Evolutionary conservation across 306 rosid genomes (phyloP), one percentile per base, ranked within the genome.

Genomic region (Cucumis hystrix): DNA sequence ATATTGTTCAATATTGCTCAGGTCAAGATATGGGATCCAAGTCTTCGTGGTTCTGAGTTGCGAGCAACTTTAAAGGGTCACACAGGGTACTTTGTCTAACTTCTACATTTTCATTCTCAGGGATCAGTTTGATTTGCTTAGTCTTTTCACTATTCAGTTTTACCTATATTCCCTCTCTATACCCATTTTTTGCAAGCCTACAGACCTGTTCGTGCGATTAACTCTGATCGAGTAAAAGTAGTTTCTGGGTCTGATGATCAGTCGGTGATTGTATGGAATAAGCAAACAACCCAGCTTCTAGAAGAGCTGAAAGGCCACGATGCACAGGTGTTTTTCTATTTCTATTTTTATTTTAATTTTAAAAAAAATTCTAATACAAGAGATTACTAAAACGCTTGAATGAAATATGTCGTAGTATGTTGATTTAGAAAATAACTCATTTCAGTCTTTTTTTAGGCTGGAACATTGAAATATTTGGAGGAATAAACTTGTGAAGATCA

Each of bases 1-100:
- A 78, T 82, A 78, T 64, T 80, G 56, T 84, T 40, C 49, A 82
- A 67, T 76, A 68, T 77, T 49, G 63, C 83, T 82, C 88, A 95
- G 99, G 97, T 95, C 86, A 92, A 88, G 87, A 90, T 95, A 82
- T 95, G 97, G 99, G 99, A 95, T 87, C 99, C 99, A 76, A 95
- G 97, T 82, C 88, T 86, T 72, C 97, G 99, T 40, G 99, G 99
- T 76, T 90, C 97, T 71, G 99, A 95, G 84, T 96, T 92, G 74
- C 89, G 97, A 82, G 99, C 97, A 74, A 92, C 99, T 77, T 67
- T 95, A 85, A 89, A 90, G 79, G 99, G 99, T 70, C 99, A 95
- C 83, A 84, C 88, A 16, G 89, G 99, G 99, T 95, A 80, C 72
- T 77, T 74, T 61, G 4, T 74, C n/a, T 73, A 39, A 59, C 33